Evolutionary conservation across 108 stramenopile species (phyloP).

Genomic region (Stephanodiscus triporus): DNA sequence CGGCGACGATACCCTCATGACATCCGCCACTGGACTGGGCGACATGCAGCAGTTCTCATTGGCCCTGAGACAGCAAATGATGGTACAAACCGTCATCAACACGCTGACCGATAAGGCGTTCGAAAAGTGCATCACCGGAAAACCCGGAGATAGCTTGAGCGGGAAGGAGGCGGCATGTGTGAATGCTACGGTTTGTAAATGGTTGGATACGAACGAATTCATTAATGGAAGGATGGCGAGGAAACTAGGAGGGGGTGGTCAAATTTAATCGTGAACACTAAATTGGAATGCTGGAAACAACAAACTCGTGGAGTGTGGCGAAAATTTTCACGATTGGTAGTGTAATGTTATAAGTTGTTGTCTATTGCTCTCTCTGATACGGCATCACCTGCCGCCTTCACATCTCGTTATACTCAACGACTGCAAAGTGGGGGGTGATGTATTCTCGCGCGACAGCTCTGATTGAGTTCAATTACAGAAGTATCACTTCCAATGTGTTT

Average conservation of each 20-base stretch:
- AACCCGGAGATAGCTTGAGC: conserved; percentile 53
- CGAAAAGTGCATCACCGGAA: conserved; percentile 77
- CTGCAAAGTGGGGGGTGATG: no score
- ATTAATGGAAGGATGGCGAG: conserved; percentile 76
- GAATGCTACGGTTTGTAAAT: conserved; percentile 74
- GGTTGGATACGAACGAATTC: conserved; percentile 89
- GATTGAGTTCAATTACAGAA: no score
- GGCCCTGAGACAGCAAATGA: conserved; percentile 72
- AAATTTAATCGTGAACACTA: no score
- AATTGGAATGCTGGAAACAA: not conserved
- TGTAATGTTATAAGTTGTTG: no score
- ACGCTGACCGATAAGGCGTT: conserved; percentile 71
- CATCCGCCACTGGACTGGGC: conserved; percentile 39
- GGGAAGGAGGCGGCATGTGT: conserved; percentile 79
- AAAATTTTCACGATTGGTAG: no score
- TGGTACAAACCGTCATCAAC: conserved; percentile 78
- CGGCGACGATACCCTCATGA: conserved; percentile 14
- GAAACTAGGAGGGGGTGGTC: conserved; percentile 53
- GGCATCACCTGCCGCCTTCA: no score
- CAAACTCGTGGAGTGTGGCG: not conserved
- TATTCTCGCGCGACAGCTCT: no score
- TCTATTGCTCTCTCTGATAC: no score
- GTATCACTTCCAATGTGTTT: no score
- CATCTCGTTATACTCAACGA: no score
- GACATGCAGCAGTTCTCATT: conserved; percentile 75